Evolutionary conservation across 1,284 basidiomycete genomes (phyloP).

Genomic region (Cystobasidium slooffiae): DNA sequence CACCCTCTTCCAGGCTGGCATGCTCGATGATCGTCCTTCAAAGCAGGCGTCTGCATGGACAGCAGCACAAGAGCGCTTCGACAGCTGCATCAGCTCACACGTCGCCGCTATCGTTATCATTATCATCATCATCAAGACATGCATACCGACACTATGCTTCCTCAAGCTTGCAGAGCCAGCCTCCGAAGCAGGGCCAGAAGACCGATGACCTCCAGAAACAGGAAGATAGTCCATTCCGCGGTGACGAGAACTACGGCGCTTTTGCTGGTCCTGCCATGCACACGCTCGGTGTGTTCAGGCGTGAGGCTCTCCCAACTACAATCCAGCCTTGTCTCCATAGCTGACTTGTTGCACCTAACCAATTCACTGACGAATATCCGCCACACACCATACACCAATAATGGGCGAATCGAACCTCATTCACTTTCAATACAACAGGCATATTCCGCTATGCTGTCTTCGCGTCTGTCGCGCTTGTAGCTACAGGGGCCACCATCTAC

Average conservation of each 20-base stretch:
- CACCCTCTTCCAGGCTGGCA: no score
- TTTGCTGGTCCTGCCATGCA: constrained; percentile 13
- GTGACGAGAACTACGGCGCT: not conserved
- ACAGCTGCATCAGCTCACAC: not conserved
- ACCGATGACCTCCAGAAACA: not conserved
- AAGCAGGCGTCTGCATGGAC: constrained; percentile 7
- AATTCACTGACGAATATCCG: constrained; percentile 3
- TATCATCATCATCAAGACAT: not conserved
- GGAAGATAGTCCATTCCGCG: not conserved
- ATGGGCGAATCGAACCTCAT: not conserved
- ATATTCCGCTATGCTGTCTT: constrained; percentile 51
- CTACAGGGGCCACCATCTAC: constrained; percentile 38
- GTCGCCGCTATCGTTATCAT: no score
- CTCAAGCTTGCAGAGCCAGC: not conserved
- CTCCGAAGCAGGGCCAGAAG: not conserved
- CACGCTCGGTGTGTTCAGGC: constrained; percentile 1
- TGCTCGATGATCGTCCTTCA: no score
- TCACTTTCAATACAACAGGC: not conserved
- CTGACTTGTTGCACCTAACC: not conserved
- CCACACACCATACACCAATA: not conserved
- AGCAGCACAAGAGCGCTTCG: not conserved
- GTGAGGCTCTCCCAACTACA: not conserved
- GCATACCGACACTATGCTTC: not conserved
- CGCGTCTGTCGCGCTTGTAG: constrained; percentile 47
- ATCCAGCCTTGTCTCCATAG: not conserved